Base-by-base conservation (phyloP, 1,139 yeast species). In the Debaryomyces sp. region DNA sequence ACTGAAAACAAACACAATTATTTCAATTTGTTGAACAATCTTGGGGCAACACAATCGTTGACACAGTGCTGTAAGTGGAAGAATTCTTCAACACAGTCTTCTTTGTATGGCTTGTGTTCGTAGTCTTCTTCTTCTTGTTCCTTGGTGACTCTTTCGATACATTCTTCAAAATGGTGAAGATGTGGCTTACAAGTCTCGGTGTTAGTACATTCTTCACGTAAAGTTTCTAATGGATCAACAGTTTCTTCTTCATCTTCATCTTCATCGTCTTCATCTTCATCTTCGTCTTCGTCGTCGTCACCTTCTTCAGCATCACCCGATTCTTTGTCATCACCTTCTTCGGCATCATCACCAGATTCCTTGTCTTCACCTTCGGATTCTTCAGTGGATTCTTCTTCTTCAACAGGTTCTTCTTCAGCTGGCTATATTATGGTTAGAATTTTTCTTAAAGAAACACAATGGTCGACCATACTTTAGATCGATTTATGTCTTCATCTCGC, bases 41-140 rank as follows among this genome's bases (percentile, higher is more conserved):
- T 86, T 73, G 96, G 96, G 53, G 97, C 94, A 66, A 89, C 91
- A 78, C 96, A 86, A 68, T 88, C 94, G 73, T 89, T 90, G 65
- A 92, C 66, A 78, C 96, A 90, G 73, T 94, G 98, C 71, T 89
- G 89, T 69, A 91, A 81, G 75, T 94, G 98, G 92, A 92, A 92
- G 76, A 87, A 94, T 76, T 94, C 99, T 75, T 94, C 98, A 56
- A 92, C 87, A 79, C 99, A 94, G 75, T 92, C 96, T 77, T 92
- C 98, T 75, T 92, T 91, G 80, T 89, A 80, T n/a, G 78, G 85
- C 64, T 80, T 80, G 50, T 86, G 84, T 33, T 75, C 96, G 68
- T 92, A 91, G 56, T 77, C 96, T 58, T 82, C 87, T 64, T 89
- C 92, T 75, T 89, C 88, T 78, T 79, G 81, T 64, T 85, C 96